phyloP scores from a whole-genome alignment of 2,329 filamentous ascomycete species.

The Polychaeton citri region DNA sequence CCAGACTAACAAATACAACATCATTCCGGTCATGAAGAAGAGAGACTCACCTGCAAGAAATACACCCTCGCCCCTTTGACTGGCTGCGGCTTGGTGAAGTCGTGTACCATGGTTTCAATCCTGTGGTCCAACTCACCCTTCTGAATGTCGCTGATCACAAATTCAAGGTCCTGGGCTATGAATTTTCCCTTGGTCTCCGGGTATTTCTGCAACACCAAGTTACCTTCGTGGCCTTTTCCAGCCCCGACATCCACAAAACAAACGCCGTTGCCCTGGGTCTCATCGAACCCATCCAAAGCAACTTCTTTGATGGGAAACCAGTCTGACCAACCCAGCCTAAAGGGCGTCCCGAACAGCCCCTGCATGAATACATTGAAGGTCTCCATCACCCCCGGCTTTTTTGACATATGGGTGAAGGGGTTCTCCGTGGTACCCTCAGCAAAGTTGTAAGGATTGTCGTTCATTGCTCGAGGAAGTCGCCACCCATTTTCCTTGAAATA shows the following conservation, averaged over 20 bases:
- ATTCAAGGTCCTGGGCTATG: constrained; percentile 7
- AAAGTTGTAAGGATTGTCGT: constrained; percentile 7
- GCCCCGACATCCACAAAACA: constrained; percentile 9
- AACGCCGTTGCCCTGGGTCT: constrained; percentile 7
- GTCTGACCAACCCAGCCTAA: constrained; percentile 3
- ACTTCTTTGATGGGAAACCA: constrained; percentile 8
- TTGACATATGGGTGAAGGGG: constrained; percentile 6
- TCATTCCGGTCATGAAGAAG: no score
- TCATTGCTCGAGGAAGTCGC: constrained; percentile 2
- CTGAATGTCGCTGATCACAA: constrained; percentile 4
- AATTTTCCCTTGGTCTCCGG: constrained; percentile 4
- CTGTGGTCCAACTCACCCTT: not conserved
- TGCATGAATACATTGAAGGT: constrained; percentile 10
- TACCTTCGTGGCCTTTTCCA: constrained; percentile 7
- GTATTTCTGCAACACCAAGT: constrained; percentile 4
- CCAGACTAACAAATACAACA: no score
- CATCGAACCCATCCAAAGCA: constrained; percentile 6
- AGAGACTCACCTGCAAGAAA: not conserved
- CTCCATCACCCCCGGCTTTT: constrained; percentile 8
- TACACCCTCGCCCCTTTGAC: constrained; percentile 3
- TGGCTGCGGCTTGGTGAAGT: constrained; percentile 5
- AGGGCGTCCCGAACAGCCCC: constrained; percentile 6
- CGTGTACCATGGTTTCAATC: constrained; percentile 4
- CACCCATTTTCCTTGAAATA: constrained; percentile 7
- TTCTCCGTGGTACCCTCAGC: constrained; percentile 5